Percentiles rank a stretch among this genome's conserved stretches.
Evolutionary conservation across 2,329 filamentous ascomycete species (phyloP).

Genomic region (Aspergillus sp.): DNA sequence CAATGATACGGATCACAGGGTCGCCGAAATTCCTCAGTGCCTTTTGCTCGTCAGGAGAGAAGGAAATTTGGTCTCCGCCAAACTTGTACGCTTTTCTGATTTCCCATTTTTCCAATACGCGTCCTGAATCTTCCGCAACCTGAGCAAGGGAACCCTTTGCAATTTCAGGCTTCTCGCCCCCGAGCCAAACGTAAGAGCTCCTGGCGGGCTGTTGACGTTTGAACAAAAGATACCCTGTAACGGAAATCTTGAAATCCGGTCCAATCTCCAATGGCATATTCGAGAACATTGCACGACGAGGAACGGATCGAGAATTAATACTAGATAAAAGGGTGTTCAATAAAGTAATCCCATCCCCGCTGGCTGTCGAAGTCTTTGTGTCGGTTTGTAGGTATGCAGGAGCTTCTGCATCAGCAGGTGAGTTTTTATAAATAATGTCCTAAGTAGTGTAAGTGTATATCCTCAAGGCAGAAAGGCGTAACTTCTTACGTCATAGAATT

Average conservation of each 20-base stretch:
- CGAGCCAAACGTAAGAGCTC: conserved; percentile 82
- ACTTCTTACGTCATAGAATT: conserved; percentile 78
- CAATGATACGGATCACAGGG: conserved; percentile 80
- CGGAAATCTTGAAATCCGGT: conserved; percentile 76
- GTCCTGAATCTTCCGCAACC: conserved; percentile 71
- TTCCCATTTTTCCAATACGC: conserved; percentile 73
- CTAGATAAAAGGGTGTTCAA: conserved; percentile 77
- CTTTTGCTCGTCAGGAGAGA: conserved; percentile 78
- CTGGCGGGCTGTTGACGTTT: conserved; percentile 77
- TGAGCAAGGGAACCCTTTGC: conserved; percentile 68
- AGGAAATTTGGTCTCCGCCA: conserved; percentile 82
- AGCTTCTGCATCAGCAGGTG: conserved; percentile 66
- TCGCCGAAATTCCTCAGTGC: conserved; percentile 74
- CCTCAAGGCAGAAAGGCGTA: background rate
- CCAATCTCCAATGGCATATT: conserved; percentile 84
- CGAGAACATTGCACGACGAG: conserved; percentile 80
- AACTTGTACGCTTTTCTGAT: conserved; percentile 94
- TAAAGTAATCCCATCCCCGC: conserved; percentile 71
- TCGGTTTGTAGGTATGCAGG: conserved; percentile 50
- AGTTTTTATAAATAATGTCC: conserved; percentile 83
- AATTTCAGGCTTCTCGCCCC: conserved; percentile 79
- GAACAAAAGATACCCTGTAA: conserved; percentile 88
- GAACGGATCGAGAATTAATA: conserved; percentile 83
- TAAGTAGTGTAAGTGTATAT: conserved; percentile 29
- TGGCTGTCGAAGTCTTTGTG: conserved; percentile 55